Evolutionary conservation across 306 rosid species (phyloP).

Genomic region (Fragaria vesca): DNA sequence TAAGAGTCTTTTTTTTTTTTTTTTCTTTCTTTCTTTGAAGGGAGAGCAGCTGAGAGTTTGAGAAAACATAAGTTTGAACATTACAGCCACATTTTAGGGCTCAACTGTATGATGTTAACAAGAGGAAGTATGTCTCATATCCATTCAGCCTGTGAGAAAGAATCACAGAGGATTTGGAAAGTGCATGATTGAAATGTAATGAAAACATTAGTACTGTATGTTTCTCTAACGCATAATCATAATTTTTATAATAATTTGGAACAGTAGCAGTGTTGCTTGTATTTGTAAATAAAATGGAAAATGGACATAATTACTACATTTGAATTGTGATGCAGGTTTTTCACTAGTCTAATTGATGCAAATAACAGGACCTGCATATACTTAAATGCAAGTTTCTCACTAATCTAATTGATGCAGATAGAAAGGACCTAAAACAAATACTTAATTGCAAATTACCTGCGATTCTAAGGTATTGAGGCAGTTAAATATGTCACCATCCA

Average conservation of each 20-base stretch:
- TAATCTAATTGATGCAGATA: neutral
- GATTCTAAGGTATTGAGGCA: conserved; percentile 61
- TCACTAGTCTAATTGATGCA: conserved; percentile 1
- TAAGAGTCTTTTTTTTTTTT: neutral
- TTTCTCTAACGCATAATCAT: neutral
- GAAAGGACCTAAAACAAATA: neutral
- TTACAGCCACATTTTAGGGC: neutral
- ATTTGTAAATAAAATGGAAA: neutral
- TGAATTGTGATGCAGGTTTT: neutral
- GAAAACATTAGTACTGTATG: neutral
- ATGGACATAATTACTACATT: neutral
- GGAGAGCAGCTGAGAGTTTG: neutral
- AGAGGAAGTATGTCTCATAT: neutral
- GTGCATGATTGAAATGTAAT: neutral
- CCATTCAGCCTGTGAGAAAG: neutral
- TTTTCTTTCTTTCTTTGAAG: too few species aligned
- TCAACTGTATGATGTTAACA: neutral
- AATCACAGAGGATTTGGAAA: neutral
- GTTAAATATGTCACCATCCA: conserved; percentile 56
- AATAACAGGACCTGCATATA: neutral
- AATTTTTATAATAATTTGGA: neutral
- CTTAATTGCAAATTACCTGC: conserved; percentile 47
- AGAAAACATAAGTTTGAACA: neutral
- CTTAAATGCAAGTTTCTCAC: neutral
- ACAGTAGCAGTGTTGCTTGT: neutral